Evolutionary conservation across 2,329 filamentous ascomycete species (phyloP).

Genomic region (Alternaria sp.): DNA sequence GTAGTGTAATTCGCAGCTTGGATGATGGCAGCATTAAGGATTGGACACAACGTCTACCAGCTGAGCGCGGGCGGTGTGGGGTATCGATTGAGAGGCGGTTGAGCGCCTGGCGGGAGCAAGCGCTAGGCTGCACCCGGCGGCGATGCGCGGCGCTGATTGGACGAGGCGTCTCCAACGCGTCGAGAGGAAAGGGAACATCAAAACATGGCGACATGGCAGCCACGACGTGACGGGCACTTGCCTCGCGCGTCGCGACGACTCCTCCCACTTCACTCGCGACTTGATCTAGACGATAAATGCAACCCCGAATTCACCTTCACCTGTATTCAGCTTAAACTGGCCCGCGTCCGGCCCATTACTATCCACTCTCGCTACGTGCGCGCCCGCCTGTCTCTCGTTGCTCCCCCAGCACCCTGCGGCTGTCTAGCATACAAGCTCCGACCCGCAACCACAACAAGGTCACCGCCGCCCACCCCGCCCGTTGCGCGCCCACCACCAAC

Average conservation of each 20-base stretch:
- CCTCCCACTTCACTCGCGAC: constrained; percentile 1
- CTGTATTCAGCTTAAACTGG: background rate
- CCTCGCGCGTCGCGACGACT: constrained; percentile 24
- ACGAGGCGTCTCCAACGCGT: constrained; percentile 23
- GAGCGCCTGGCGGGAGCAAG: constrained; percentile 12
- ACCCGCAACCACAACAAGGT: constrained; percentile 25
- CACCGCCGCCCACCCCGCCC: constrained; percentile 24
- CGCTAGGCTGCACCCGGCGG: constrained; percentile 1
- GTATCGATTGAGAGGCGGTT: constrained; percentile 17
- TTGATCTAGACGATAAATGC: background rate
- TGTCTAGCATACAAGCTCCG: constrained; percentile 21
- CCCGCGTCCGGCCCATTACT: constrained; percentile 12
- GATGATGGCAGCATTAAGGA: constrained; percentile 27
- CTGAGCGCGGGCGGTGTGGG: constrained; percentile 19
- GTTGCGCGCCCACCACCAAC: constrained; percentile 23
- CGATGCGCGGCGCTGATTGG: constrained; percentile 27
- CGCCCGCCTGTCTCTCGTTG: constrained; percentile 21
- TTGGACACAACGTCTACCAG: constrained; percentile 26
- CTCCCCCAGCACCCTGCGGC: constrained; percentile 24
- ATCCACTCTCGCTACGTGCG: constrained; percentile 22
- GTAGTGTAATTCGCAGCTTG: constrained; percentile 16
- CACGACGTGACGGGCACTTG: constrained; percentile 25
- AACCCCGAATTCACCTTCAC: background rate
- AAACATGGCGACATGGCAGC: constrained; percentile 39
- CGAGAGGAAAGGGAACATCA: constrained; percentile 26